Percentiles rank a stretch among this genome's conserved stretches.
Evolutionary conservation across 202 grass and related monocot species (phyloP).

Genomic region (Panicum hallii): DNA sequence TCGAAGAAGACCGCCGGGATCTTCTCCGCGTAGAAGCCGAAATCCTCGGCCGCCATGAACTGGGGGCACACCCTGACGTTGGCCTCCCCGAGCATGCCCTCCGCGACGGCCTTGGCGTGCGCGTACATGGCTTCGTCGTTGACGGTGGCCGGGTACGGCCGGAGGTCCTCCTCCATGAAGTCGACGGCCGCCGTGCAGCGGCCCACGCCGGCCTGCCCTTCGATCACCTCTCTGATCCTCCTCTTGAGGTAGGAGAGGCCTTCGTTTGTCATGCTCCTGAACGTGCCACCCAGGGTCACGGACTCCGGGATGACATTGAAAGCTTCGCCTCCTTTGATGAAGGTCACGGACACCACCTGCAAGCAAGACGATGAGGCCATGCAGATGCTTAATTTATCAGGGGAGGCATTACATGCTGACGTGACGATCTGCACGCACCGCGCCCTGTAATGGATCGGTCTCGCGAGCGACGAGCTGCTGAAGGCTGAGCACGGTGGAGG

Average conservation of each 20-base stretch:
- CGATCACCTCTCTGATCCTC: slow-evolving; percentile 73
- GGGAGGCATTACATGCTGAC: too few species aligned
- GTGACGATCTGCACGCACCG: neutral
- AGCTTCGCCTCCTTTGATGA: slow-evolving; percentile 72
- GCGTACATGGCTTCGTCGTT: slow-evolving; percentile 69
- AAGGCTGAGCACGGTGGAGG: slow-evolving; percentile 61
- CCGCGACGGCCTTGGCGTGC: slow-evolving; percentile 56
- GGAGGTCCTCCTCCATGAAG: slow-evolving; percentile 71
- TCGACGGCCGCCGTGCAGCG: slow-evolving; percentile 63
- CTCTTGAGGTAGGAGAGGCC: slow-evolving; percentile 57
- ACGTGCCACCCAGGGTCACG: slow-evolving; percentile 70
- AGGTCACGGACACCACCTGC: slow-evolving; percentile 70
- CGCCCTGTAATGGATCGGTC: slow-evolving; percentile 57
- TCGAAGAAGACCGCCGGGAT: slow-evolving; percentile 63
- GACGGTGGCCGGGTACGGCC: slow-evolving; percentile 66
- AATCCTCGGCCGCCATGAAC: slow-evolving; percentile 71
- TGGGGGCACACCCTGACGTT: slow-evolving; percentile 42
- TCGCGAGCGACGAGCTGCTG: slow-evolving; percentile 73
- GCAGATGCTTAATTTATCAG: neutral
- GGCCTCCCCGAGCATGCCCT: slow-evolving; percentile 56
- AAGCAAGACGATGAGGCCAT: neutral
- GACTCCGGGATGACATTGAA: slow-evolving; percentile 74
- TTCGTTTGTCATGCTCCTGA: slow-evolving; percentile 70
- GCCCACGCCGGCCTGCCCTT: slow-evolving; percentile 63
- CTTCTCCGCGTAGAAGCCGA: slow-evolving; percentile 72